Base-by-base conservation (phyloP, 805 yeast species). In the Danielia reshetovae region DNA sequence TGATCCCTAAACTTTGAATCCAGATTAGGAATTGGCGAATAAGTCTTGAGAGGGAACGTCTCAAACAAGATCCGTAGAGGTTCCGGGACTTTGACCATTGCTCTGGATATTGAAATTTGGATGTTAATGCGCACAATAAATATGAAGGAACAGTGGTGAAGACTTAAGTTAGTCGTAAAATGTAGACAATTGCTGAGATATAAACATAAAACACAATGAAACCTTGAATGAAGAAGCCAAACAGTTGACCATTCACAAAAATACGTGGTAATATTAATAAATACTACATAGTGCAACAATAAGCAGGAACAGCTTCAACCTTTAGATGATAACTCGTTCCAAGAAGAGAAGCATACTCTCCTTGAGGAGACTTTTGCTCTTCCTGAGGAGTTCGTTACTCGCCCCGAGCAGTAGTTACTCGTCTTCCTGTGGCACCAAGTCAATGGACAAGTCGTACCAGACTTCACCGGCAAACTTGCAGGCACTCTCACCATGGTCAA, bases 391-490 rank as follows among this genome's bases (percentile, higher is more conserved):
- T 10, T 7, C 9, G n/a, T n/a, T n/a, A n/a, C n/a, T n/a, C n/a
- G n/a, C n/a, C n/a, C n/a, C n/a, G n/a, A n/a, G n/a, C n/a, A n/a
- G n/a, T n/a, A 18, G 7, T 42, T 49, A 60, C 30, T 57, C 59
- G 29, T 68, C 70, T 18, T 65, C 71, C 36, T 65, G 68, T 8
- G 69, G 63, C 23, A 65, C 59, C 51, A 68, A 62, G 46, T 68
- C 72, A 40, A 68, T 65, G 22, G 67, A 49, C 61, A 82, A 53
- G 51, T 81, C 84, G 43, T 69, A 69, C 89, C 89, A 83, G 23
- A 62, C 58, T 19, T 58, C 72, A 31, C 74, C 80, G 18, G 76
- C 90, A 57, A 70, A 74, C 28, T 62, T 55, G 50, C 84, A 77
- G 16, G 66, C 59, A 44, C 85, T 81, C 32, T 65, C 65, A 25